These are phyloP conservation scores for Exsudoporus frostii DNA, from an alignment of 768 basidiomycete species.

Conservation along the genomic window DNA sequence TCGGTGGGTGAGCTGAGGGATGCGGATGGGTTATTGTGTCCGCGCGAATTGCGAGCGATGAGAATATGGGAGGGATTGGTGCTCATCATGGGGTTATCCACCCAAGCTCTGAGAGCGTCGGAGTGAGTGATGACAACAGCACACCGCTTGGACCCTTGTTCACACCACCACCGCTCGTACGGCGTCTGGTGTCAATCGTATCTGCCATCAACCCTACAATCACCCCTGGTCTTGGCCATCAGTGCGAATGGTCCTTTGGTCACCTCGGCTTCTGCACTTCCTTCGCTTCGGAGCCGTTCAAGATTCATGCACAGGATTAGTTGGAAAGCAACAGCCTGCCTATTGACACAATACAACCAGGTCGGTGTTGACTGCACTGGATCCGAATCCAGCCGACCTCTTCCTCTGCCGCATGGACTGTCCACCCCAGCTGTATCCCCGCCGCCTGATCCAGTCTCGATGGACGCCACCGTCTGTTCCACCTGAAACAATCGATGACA, in stretches of 20 bases:
- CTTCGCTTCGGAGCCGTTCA: background rate
- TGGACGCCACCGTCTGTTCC: no score
- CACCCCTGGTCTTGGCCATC: background rate
- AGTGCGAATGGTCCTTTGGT: no score
- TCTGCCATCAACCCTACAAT: no score
- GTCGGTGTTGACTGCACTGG: no score
- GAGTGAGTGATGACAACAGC: background rate
- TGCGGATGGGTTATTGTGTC: constrained; percentile 71
- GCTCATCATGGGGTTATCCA: constrained; percentile 12
- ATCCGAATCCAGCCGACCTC: background rate
- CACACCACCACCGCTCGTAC: background rate
- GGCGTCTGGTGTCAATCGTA: background rate
- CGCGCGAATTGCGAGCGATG: constrained; percentile 82
- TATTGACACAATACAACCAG: background rate
- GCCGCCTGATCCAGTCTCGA: background rate
- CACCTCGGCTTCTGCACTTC: background rate
- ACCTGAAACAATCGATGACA: background rate
- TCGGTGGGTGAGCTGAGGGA: constrained; percentile 82
- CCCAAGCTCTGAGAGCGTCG: background rate
- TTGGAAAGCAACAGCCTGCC: background rate
- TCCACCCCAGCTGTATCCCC: background rate
- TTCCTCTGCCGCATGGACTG: no score
- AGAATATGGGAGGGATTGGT: constrained; percentile 81
- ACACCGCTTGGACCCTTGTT: constrained; percentile 1
- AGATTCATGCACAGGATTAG: background rate